Conservation (phyloP, 2,329 filamentous ascomycete species). For the Penicillium capsulatum region DNA sequence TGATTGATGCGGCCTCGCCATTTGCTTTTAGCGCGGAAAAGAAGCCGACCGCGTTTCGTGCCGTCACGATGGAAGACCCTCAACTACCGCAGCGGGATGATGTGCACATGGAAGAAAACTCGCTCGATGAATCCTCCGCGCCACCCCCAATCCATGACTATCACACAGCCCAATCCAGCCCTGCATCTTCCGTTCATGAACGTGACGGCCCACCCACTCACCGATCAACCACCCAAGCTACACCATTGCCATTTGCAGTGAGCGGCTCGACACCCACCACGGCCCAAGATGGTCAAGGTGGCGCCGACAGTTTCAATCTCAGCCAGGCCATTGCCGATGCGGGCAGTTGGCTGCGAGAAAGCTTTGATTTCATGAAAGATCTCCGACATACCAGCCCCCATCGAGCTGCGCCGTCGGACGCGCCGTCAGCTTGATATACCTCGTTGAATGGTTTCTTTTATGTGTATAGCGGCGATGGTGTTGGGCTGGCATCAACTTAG, state of each 20-base stretch:
- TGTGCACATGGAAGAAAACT: neutral
- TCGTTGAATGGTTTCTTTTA: neutral
- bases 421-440: constrained; percentile 15
- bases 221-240: constrained; percentile 10
- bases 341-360: constrained; percentile 44
- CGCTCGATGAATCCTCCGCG: neutral
- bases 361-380: constrained; percentile 41
- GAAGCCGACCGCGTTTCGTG: constrained; percentile 12
- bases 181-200: neutral
- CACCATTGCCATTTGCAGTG: constrained; percentile 29
- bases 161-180: constrained; percentile 6
- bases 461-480: too few relatives aligned
- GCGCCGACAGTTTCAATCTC: constrained; percentile 39
- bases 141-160: constrained; percentile 3
- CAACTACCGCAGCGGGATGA: neutral
- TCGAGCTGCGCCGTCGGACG: neutral
- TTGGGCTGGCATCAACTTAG: neutral
- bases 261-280: constrained; percentile 32
- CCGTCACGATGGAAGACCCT: constrained; percentile 3
- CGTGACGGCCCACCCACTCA: constrained; percentile 2
- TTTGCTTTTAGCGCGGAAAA: constrained; percentile 36
- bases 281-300: constrained; percentile 36
- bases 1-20: constrained; percentile 40
- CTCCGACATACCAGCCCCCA: constrained; percentile 15
- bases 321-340: constrained; percentile 44